phyloP scores from a whole-genome alignment of 306 rosid species.

The Vigna hirtella region DNA sequence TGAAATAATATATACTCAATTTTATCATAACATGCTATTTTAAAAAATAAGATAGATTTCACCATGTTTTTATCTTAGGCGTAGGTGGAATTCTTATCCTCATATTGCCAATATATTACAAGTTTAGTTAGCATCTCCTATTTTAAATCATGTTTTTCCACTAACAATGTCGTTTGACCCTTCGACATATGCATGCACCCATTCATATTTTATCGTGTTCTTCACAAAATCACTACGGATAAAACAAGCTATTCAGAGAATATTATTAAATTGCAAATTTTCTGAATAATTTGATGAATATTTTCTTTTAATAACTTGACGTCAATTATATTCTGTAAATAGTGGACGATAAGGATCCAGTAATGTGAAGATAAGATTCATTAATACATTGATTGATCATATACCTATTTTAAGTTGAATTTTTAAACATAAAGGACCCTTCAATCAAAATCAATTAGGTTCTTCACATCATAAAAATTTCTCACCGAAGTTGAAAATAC shows the following conservation, averaged over 20 bases:
- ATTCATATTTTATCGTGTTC: neutral
- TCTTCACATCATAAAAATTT: neutral
- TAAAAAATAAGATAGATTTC: no score
- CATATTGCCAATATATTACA: no score
- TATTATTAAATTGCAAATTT: neutral
- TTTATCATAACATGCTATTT: no score
- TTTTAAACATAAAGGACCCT: neutral
- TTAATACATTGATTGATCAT: neutral
- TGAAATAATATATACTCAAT: no score
- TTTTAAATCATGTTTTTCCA: neutral
- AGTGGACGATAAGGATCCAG: neutral
- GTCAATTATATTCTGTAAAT: neutral
- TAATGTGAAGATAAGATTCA: no score
- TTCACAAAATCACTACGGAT: neutral
- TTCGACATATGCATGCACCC: neutral
- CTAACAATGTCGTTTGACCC: neutral
- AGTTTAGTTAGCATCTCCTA: neutral
- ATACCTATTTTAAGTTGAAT: neutral
- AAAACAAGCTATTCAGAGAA: neutral
- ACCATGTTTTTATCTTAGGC: no score
- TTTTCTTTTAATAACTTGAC: neutral
- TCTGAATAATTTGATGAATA: neutral
- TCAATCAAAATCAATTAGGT: constrained; percentile 5
- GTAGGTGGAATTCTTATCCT: no score
- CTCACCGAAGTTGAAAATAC: neutral